phyloP scores from a whole-genome alignment of 1,284 basidiomycete species.

The Malassezia furfur region DNA sequence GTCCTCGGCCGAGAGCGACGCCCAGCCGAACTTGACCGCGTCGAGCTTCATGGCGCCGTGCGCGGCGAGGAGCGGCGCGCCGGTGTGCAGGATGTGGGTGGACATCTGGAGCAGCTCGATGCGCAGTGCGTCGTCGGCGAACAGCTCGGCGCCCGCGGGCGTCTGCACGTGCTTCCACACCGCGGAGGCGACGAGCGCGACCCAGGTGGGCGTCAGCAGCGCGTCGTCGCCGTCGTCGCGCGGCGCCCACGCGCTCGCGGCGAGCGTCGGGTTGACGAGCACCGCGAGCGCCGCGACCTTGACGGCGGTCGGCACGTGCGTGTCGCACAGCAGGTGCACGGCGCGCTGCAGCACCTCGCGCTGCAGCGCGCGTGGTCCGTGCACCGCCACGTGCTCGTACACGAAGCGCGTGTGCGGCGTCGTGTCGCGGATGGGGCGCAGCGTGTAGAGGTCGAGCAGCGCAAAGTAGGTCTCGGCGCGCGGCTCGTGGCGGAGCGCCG shows the following conservation, averaged over 20 bases:
- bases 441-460: conserved; percentile 71
- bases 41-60: conserved; percentile 79
- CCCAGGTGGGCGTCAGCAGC: conserved; percentile 63
- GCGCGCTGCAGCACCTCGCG: conserved; percentile 76
- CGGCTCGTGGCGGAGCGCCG: conserved; percentile 55
- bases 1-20: conserved; percentile 71
- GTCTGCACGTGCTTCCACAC: conserved; percentile 72
- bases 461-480: conserved; percentile 84
- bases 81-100: conserved; percentile 77
- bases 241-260: conserved; percentile 55
- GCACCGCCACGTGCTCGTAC: conserved; percentile 68
- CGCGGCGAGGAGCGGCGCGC: conserved; percentile 55
- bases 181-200: conserved; percentile 61
- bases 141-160: conserved; percentile 46
- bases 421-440: conserved; percentile 67
- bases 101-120: conserved; percentile 87
- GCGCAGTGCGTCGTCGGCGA: conserved; percentile 68
- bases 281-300: conserved; percentile 80
- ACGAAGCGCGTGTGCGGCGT: conserved; percentile 76
- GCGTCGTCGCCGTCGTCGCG: conserved; percentile 34
- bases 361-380: conserved; percentile 58
- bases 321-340: conserved; percentile 69
- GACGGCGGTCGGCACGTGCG: conserved; percentile 61
- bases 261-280: conserved; percentile 76
- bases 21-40: conserved; percentile 90